Evolutionary conservation across 2,329 filamentous ascomycete species (phyloP), one percentile per base, ranked within the genome.

Genomic region (Alternaria conjuncta): DNA sequence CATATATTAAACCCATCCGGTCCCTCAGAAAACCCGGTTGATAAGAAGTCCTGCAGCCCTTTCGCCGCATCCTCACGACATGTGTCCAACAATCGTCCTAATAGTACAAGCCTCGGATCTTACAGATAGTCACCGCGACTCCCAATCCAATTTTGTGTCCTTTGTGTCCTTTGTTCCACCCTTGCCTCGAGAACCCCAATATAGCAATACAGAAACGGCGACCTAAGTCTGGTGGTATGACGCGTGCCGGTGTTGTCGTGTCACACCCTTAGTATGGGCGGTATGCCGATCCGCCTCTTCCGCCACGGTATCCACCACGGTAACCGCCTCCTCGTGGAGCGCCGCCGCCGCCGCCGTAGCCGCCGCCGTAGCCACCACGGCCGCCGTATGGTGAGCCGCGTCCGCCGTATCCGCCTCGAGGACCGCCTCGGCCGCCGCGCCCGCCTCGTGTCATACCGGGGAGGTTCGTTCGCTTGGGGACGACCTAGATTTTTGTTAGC

Each of bases 401-500:
- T 66, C 86, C 82, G 54, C 85, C 84, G 57, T 78, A 76, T 44
- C 79, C 77, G 32, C 80, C 74, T 21, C 70, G 77, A 69, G 81
- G 83, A 46, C 84, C 84, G 53, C 82, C 78, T 72, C 89, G 85
- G 71, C 89, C 82, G 26, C 87, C 85, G 36, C 89, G 89, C 55
- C 92, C 86, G 60, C 94, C 93, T 68, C 95, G 89, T 44, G 88
- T 91, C 93, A 99, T 95, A 64, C 96, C 96, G 2, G 96, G 96
- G 57, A 99, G 85, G 79, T 99, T 99, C 72, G 96, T 99, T 66
- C 96, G 92, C 85, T 99, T 99, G 32, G 96, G 95, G 21, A 90
- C 89, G 61, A 93, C 90, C 90, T 93, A 64, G 2, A 8, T 0
- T 8, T 23, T 1, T 21, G 45, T 73, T 25, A 71, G 62, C 21